These are phyloP conservation scores for Alternaria ethzedia DNA, from an alignment of 2,329 filamentous ascomycete species.

Conservation along the genomic window DNA sequence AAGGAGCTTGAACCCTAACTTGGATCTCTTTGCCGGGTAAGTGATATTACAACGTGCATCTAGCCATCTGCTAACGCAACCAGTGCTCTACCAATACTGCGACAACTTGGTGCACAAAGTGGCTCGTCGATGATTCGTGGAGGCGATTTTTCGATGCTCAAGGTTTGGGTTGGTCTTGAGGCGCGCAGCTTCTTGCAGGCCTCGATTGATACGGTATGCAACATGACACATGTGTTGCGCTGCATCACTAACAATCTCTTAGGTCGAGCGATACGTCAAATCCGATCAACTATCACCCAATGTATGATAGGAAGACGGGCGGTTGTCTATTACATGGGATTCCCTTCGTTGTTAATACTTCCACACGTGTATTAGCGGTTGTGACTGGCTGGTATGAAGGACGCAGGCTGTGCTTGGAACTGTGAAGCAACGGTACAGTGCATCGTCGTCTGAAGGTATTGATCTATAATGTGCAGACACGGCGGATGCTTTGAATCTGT, in stretches of 20 bases:
- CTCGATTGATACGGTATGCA: conserved; percentile 81
- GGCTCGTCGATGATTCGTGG: conserved; percentile 62
- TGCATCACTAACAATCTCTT: conserved; percentile 6
- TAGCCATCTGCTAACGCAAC: conserved; percentile 12
- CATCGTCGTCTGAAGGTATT: not conserved
- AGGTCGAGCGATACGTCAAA: conserved; percentile 88
- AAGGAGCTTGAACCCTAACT: conserved; percentile 79
- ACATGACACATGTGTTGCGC: not conserved
- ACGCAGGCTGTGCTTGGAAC: not conserved
- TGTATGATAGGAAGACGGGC: conserved; percentile 59
- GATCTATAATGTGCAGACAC: not conserved
- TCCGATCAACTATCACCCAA: conserved; percentile 89
- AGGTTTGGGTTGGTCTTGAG: conserved; percentile 91
- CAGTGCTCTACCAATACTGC: conserved; percentile 86
- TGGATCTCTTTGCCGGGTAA: conserved; percentile 82
- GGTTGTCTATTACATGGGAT: not conserved
- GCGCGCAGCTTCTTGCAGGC: conserved; percentile 87
- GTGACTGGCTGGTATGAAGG: not conserved
- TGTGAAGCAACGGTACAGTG: not conserved
- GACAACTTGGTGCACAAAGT: conserved; percentile 82
- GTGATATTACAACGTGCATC: conserved; percentile 21
- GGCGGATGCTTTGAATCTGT: not conserved
- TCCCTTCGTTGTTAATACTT: not conserved
- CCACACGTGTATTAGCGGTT: not conserved
- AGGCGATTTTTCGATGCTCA: conserved; percentile 71